Evolutionary conservation across 164 flowering plant species (phyloP).

Genomic region (Liriodendron chinense): DNA sequence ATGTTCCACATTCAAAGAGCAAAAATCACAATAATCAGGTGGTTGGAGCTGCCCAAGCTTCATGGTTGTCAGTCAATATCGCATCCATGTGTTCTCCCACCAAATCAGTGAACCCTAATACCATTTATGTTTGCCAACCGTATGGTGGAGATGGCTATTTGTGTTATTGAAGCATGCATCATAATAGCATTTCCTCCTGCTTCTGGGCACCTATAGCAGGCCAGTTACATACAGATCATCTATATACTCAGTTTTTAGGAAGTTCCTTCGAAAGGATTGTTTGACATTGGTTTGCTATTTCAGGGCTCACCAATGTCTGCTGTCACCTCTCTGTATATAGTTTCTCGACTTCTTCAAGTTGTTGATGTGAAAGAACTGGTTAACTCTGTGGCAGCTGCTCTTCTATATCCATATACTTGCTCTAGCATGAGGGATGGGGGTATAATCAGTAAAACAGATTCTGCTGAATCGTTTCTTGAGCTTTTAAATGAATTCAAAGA

Average conservation of each 20-base stretch:
- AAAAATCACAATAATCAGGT: neutral
- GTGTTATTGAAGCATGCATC: neutral
- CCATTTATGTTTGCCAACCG: neutral
- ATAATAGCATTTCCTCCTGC: neutral
- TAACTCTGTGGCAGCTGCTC: slow-evolving; percentile 38
- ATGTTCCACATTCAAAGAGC: neutral
- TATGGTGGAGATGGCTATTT: neutral
- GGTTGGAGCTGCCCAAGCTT: neutral
- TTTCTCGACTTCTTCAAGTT: slow-evolving; percentile 59
- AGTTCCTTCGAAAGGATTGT: neutral
- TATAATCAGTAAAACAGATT: neutral
- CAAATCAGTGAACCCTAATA: neutral
- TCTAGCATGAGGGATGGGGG: slow-evolving; percentile 13
- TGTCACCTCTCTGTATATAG: slow-evolving; percentile 47
- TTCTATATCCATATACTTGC: slow-evolving; percentile 31
- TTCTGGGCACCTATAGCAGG: neutral
- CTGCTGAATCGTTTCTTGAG: slow-evolving; percentile 11
- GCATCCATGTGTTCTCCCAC: neutral
- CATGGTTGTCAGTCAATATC: neutral
- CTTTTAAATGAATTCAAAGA: slow-evolving; percentile 21
- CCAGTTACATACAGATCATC: neutral
- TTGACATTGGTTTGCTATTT: slow-evolving; percentile 12
- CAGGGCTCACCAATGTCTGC: slow-evolving; percentile 46
- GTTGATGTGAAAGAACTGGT: slow-evolving; percentile 40
- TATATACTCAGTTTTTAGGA: neutral